Evolutionary conservation across 2,329 filamentous ascomycete genomes (phyloP), one percentile per base, ranked within the genome.

Genomic region (Capronia americana): DNA sequence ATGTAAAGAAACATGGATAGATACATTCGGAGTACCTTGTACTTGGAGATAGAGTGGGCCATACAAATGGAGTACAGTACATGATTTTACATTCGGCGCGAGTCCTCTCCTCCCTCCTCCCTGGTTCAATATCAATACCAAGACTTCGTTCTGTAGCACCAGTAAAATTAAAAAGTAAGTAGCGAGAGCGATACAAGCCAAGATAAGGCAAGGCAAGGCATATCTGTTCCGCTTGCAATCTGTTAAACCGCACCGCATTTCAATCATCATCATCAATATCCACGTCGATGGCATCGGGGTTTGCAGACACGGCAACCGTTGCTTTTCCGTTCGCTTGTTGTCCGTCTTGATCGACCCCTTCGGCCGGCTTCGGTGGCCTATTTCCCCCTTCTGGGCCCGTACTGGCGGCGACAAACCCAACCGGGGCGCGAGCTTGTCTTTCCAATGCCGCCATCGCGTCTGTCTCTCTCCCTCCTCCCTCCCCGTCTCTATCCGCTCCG

Each of bases 361-460:
- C 78, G 23, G 77, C 76, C n/a, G 79, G 74, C 17, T 58, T 41
- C 7, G 48, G n/a, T 44, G 79, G 74, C 10, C 81, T 79, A 71
- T 87, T 86, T 24, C 87, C 87, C 12, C 86, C 88, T 73, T 90
- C 85, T 1, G 90, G 86, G 0, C 88, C 91, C 44, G 88, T 90
- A 75, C 88, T 95, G 30, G 95, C 91, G 24, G 93, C 89, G 32
- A 99, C 94, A 74, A 99, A 99, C 24, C 95, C 95, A 26, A 90
- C 87, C 0, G 94, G 93, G 5, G 93, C 94, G 65, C 90, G 86
- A n/a, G 92, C 90, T 78, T 97, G 92, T 71, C 92, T 86, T 77
- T 97, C 94, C 67, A 98, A 82, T 24, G 90, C 91, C 48, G 89
- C 91, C 92, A 97, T 97, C 24, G 93, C 92, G 79, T 97, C 93